phyloP scores from a whole-genome alignment of 2,329 filamentous ascomycete species.

The Trematosphaeria pertusa region DNA sequence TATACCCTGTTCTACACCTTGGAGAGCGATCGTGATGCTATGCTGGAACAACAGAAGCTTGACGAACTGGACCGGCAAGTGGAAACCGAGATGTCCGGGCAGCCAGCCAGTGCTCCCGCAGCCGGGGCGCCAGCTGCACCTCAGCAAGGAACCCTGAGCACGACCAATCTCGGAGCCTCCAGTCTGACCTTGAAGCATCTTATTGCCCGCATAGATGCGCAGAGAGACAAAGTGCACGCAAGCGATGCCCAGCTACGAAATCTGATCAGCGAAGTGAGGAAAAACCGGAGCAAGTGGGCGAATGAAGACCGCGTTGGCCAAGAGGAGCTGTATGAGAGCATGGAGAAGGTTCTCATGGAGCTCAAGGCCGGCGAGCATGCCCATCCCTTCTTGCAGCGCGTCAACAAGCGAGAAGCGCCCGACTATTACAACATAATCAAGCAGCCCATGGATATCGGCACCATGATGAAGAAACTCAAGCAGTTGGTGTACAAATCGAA shows the following conservation, averaged over 20 bases:
- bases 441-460: conserved; percentile 95
- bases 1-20: conserved; percentile 94
- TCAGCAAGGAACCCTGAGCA: conserved; percentile 88
- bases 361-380: conserved; percentile 98
- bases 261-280: conserved; percentile 95
- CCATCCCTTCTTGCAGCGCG: conserved; percentile 89
- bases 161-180: conserved; percentile 91
- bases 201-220: conserved; percentile 92
- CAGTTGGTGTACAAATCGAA: conserved; percentile 67
- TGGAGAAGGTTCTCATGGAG: conserved; percentile 96
- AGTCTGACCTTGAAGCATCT: conserved; percentile 96
- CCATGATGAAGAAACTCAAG: conserved; percentile 98
- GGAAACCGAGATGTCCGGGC: conserved; percentile 87
- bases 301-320: conserved; percentile 97
- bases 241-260: conserved; percentile 91
- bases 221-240: conserved; percentile 86
- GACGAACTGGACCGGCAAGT: conserved; percentile 97
- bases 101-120: conserved; percentile 56
- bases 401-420: conserved; percentile 96
- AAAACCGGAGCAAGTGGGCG: conserved; percentile 98
- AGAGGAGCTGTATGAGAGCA: conserved; percentile 95
- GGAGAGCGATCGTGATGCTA: conserved; percentile 92
- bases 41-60: conserved; percentile 96
- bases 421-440: conserved; percentile 96
- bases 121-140: conserved; percentile 59